Evolutionary conservation across 805 yeast genomes (phyloP).

Genomic region (Debaryomyces hansenii): DNA sequence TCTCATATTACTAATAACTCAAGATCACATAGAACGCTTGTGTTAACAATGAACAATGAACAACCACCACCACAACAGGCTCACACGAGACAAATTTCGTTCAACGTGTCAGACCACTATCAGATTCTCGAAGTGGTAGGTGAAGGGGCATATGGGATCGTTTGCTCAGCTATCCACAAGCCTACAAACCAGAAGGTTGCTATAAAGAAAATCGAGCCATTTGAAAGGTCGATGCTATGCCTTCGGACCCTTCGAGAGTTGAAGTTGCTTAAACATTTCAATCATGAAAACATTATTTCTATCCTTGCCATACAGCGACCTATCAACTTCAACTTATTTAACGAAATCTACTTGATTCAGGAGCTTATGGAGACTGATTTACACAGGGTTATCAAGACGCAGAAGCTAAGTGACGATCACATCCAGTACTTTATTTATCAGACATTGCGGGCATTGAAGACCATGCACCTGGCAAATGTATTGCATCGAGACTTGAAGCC

Average conservation of each 20-base stretch:
- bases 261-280: slow-evolving; percentile 83
- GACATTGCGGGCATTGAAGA: slow-evolving; percentile 84
- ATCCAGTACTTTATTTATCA: slow-evolving; percentile 92
- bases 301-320: slow-evolving; percentile 91
- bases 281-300: slow-evolving; percentile 90
- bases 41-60: not conserved
- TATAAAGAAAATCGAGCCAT: slow-evolving; percentile 90
- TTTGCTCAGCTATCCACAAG: slow-evolving; percentile 82
- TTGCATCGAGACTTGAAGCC: slow-evolving; percentile 94
- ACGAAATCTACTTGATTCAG: slow-evolving; percentile 86
- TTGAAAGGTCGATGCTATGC: slow-evolving; percentile 85
- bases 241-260: slow-evolving; percentile 86
- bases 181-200: slow-evolving; percentile 92
- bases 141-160: slow-evolving; percentile 96
- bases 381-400: slow-evolving; percentile 79
- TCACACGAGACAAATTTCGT: slow-evolving; percentile 41
- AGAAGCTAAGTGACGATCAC: slow-evolving; percentile 85
- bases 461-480: slow-evolving; percentile 91
- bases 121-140: slow-evolving; percentile 85
- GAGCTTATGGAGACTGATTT: slow-evolving; percentile 88
- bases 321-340: slow-evolving; percentile 66
- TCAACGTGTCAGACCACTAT: slow-evolving; percentile 86
- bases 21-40: too few relatives aligned
- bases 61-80: not conserved
- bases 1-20: too few relatives aligned